These are phyloP conservation scores for Tylopilus vinaceipallidus DNA, from an alignment of 768 basidiomycete species.

Conservation along the genomic window DNA sequence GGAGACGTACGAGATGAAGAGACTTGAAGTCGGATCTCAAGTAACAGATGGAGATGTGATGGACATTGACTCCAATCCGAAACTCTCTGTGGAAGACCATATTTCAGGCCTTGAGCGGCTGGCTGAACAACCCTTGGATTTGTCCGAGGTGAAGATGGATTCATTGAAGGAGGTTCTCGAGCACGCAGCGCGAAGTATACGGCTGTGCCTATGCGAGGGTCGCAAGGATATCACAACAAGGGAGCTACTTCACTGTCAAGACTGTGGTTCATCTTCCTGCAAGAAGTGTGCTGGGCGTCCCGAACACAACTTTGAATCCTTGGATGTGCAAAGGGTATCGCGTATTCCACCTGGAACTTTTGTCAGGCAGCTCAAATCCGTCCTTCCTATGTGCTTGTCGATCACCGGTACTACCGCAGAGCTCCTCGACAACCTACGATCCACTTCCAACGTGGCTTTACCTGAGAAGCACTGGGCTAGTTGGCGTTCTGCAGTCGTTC, in stretches of 20 bases:
- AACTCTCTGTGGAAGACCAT: constrained; percentile 40
- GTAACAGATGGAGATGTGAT: constrained; percentile 40
- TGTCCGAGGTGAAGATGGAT: constrained; percentile 50
- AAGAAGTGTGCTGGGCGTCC: constrained; percentile 87
- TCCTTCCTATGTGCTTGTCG: constrained; percentile 83
- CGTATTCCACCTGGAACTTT: constrained; percentile 76
- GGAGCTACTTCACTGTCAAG: constrained; percentile 63
- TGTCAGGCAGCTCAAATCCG: constrained; percentile 70
- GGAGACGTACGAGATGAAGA: constrained; percentile 67
- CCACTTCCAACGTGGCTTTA: constrained; percentile 40
- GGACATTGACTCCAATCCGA: constrained; percentile 44
- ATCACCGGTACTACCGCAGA: constrained; percentile 49
- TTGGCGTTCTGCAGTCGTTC: constrained; percentile 69
- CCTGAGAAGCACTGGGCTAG: constrained; percentile 57
- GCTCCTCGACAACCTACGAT: constrained; percentile 52
- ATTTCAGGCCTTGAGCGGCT: constrained; percentile 76
- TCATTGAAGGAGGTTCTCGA: constrained; percentile 56
- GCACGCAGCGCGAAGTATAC: constrained; percentile 65
- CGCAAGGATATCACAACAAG: constrained; percentile 71
- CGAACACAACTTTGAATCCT: constrained; percentile 69
- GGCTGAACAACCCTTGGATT: constrained; percentile 59
- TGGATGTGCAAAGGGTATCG: constrained; percentile 49
- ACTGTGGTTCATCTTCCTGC: constrained; percentile 81
- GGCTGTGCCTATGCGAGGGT: constrained; percentile 91
- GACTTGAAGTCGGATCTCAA: constrained; percentile 34